Conservation (phyloP, 2,329 filamentous ascomycete species). For the Epichloe amarillans region DNA sequence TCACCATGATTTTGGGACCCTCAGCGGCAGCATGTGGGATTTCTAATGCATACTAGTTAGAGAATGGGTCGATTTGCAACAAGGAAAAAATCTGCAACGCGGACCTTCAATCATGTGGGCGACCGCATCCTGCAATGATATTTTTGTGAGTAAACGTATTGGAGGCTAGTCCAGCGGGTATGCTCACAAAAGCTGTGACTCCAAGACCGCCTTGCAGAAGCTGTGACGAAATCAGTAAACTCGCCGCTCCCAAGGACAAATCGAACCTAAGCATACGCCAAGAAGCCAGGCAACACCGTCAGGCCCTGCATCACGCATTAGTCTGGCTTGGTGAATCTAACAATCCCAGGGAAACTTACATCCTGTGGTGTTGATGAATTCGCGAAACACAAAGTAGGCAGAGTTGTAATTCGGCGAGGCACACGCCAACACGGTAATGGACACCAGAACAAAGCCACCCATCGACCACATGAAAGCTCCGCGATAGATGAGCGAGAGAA, state of each 20-base stretch:
- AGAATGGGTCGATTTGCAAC: background rate
- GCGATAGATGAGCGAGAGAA: slow-evolving; percentile 33
- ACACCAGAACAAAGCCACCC: slow-evolving; percentile 53
- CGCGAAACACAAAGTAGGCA: slow-evolving; percentile 17
- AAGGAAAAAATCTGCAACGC: background rate
- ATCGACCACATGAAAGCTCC: slow-evolving; percentile 59
- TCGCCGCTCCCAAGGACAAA: background rate
- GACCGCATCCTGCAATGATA: slow-evolving; percentile 15
- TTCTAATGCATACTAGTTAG: slow-evolving; percentile 8
- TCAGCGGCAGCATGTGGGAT: slow-evolving; percentile 18
- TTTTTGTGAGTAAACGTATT: background rate
- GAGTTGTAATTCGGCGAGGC: slow-evolving; percentile 44
- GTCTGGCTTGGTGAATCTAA: background rate
- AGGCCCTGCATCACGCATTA: slow-evolving; percentile 10
- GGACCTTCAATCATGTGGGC: slow-evolving; percentile 22
- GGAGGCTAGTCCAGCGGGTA: too few species aligned
- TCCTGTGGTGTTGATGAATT: slow-evolving; percentile 19
- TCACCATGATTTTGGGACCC: slow-evolving; percentile 28
- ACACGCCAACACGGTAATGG: slow-evolving; percentile 52
- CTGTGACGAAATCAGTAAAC: background rate
- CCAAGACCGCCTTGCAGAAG: slow-evolving; percentile 20
- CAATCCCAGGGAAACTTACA: slow-evolving; percentile 7
- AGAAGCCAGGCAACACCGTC: slow-evolving; percentile 22
- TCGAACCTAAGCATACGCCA: slow-evolving; percentile 8
- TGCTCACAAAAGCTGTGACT: slow-evolving; percentile 11